These are phyloP conservation scores for Penicillium sp. DNA, from an alignment of 2,329 filamentous ascomycete genomes.

Conservation along the genomic window DNA sequence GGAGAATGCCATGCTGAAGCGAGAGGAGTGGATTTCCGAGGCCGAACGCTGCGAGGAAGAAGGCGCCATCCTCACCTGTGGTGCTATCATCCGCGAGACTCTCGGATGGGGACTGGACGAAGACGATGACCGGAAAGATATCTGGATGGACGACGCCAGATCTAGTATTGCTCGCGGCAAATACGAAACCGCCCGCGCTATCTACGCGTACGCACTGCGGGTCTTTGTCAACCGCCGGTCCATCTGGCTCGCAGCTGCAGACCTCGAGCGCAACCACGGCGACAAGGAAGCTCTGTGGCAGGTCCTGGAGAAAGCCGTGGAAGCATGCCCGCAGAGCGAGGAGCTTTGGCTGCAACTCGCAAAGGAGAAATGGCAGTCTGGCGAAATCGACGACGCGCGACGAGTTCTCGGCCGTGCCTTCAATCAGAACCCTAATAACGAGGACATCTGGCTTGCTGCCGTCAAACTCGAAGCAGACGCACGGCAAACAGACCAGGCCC, in stretches of 20 bases:
- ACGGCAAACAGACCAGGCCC: conserved; percentile 76
- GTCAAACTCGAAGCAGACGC: conserved; percentile 96
- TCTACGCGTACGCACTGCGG: conserved; percentile 86
- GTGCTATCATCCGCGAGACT: conserved; percentile 87
- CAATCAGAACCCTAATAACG: conserved; percentile 92
- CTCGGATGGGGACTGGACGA: conserved; percentile 92
- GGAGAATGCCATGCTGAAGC: conserved; percentile 93
- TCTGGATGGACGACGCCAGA: conserved; percentile 93
- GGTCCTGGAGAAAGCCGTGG: conserved; percentile 88
- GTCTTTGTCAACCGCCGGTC: conserved; percentile 87
- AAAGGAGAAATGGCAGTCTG: conserved; percentile 89
- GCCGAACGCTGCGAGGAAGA: conserved; percentile 95
- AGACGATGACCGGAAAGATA: conserved; percentile 92
- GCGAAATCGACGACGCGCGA: conserved; percentile 83
- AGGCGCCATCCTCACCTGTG: conserved; percentile 81
- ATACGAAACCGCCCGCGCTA: conserved; percentile 89
- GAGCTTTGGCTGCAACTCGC: conserved; percentile 95
- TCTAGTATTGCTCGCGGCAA: conserved; percentile 76
- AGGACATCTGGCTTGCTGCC: conserved; percentile 95
- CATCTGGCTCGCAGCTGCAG: conserved; percentile 86
- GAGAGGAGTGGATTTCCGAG: conserved; percentile 95
- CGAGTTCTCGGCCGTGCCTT: conserved; percentile 86
- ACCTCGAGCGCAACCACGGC: conserved; percentile 88
- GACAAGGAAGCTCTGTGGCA: conserved; percentile 79
- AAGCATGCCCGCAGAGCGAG: conserved; percentile 88